Conservation (phyloP, 208 protist genomes). For the Trypanosoma rangeli region DNA sequence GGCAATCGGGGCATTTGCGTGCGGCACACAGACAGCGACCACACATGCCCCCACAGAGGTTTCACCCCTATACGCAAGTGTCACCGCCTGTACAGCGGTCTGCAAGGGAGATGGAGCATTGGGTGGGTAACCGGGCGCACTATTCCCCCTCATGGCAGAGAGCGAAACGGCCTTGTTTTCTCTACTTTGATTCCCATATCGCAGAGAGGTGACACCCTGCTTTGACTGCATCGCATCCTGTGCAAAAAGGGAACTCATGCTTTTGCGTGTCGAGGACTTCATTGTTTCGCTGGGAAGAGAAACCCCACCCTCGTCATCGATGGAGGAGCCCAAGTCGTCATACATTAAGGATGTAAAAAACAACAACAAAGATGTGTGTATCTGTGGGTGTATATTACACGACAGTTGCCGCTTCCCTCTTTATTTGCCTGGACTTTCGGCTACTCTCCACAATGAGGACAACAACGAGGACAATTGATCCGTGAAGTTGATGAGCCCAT, state of each 20-base stretch:
- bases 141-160: constrained; percentile 8
- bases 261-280: constrained; percentile 3
- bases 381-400: not conserved
- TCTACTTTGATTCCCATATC: constrained; percentile 13
- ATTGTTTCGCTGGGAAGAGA: not conserved
- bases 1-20: constrained; percentile 15
- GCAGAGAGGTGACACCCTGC: constrained; percentile 28
- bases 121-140: not conserved
- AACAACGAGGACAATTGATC: too few relatives aligned
- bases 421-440: not conserved
- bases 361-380: constrained; percentile 1
- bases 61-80: constrained; percentile 55
- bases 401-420: not conserved
- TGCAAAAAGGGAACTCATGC: constrained; percentile 32
- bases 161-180: constrained; percentile 3
- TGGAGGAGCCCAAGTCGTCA: constrained; percentile 17
- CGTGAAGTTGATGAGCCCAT: too few relatives aligned
- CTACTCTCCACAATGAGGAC: not conserved
- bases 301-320: constrained; percentile 1
- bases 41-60: constrained; percentile 42
- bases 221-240: constrained; percentile 29
- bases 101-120: constrained; percentile 29
- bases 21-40: constrained; percentile 49
- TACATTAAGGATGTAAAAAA: constrained; percentile 15
- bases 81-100: constrained; percentile 43